Percentiles rank a stretch among this genome's conserved stretches.
Conservation (phyloP, 192 early-diverging fungal genomes). For the Podila epigama region DNA sequence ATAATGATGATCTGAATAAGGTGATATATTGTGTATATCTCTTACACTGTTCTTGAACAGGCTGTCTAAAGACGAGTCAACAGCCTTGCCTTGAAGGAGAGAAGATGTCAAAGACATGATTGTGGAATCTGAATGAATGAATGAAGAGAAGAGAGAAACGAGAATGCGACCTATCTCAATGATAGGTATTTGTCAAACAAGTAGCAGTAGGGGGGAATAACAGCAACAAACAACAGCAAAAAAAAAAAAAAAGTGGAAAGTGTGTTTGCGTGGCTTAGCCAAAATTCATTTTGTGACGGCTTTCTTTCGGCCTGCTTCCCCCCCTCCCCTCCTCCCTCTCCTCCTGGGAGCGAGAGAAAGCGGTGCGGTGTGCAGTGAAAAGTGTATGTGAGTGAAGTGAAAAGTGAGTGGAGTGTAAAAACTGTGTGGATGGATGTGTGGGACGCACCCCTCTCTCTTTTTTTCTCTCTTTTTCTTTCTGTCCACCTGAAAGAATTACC, state of each 20-base stretch:
- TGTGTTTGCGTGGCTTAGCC: constrained; percentile 4
- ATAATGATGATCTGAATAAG: neutral
- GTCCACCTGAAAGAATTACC: too few relatives aligned
- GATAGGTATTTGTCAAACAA: neutral
- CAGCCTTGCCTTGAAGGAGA: constrained; percentile 36
- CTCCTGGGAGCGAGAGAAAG: too few relatives aligned
- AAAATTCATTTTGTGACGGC: neutral
- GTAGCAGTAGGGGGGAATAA: too few relatives aligned
- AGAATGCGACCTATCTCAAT: neutral
- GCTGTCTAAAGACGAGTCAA: constrained; percentile 62
- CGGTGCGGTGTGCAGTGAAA: too few relatives aligned
- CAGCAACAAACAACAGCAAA: too few relatives aligned
- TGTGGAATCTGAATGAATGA: neutral
- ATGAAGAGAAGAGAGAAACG: neutral
- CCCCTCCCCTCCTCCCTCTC: neutral
- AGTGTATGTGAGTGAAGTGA: too few relatives aligned
- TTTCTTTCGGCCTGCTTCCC: neutral
- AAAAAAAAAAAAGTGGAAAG: too few relatives aligned
- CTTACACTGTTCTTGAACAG: constrained; percentile 69
- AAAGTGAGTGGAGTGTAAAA: too few relatives aligned
- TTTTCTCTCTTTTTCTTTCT: too few relatives aligned
- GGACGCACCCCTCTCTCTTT: too few relatives aligned
- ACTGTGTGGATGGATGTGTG: too few relatives aligned
- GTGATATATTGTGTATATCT: neutral
- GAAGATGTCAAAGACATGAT: constrained; percentile 45